Conservation (phyloP, 441 rosid species). For the Brassica hybrid region DNA sequence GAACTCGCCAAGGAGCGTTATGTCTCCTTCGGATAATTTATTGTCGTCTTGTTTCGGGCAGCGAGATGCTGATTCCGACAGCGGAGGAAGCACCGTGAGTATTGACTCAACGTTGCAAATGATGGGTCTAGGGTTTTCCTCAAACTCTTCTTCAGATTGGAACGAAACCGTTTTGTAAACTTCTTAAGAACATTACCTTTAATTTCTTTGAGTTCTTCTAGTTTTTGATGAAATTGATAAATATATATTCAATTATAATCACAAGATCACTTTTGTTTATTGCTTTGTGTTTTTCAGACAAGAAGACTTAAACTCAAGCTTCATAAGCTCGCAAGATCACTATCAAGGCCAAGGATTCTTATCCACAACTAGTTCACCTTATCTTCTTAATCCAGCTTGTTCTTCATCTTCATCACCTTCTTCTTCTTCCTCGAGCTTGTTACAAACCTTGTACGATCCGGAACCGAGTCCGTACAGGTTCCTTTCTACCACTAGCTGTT, state of each 20-base stretch:
- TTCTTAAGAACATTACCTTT: conserved; percentile 19
- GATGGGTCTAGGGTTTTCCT: conserved; percentile 64
- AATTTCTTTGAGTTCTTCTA: conserved; percentile 3
- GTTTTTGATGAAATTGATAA: conserved; percentile 15
- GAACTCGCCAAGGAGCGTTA: conserved; percentile 59
- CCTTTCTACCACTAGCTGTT: conserved; percentile 50
- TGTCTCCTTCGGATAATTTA: conserved; percentile 49
- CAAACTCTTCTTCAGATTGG: conserved; percentile 72
- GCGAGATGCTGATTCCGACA: conserved; percentile 55
- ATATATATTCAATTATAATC: conserved; percentile 8
- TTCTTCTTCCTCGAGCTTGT: conserved; percentile 52
- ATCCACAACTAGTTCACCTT: conserved; percentile 46
- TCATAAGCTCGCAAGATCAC: conserved; percentile 41
- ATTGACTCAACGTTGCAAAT: conserved; percentile 66
- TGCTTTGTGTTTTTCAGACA: conserved; percentile 40
- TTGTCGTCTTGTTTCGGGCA: conserved; percentile 57
- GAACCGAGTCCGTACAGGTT: conserved; percentile 53
- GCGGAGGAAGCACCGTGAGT: conserved; percentile 56
- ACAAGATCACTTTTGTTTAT: conserved; percentile 2
- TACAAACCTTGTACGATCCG: conserved; percentile 58
- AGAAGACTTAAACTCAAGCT: conserved; percentile 57
- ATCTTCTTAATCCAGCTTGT: conserved; percentile 49
- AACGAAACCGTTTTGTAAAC: conserved; percentile 68
- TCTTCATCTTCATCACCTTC: conserved; percentile 53
- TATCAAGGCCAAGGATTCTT: conserved; percentile 42